These are phyloP conservation scores for Ustilago loliicola DNA, from an alignment of 1,284 basidiomycete genomes.

Conservation along the genomic window DNA sequence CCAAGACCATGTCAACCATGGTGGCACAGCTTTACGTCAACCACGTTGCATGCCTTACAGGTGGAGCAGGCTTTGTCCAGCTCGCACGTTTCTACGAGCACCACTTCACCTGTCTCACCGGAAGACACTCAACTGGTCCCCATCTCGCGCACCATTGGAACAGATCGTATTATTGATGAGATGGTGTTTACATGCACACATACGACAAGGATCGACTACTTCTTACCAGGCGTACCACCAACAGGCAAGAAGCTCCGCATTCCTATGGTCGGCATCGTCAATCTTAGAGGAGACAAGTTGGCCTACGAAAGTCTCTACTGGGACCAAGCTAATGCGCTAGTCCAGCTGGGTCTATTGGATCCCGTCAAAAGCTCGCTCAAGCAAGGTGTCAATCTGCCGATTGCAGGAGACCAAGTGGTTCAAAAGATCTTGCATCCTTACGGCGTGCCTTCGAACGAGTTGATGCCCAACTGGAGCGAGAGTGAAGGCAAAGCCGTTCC, in stretches of 20 bases:
- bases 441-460: slow-evolving; percentile 28
- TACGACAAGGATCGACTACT: slow-evolving; percentile 42
- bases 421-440: slow-evolving; percentile 46
- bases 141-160: slow-evolving; percentile 31
- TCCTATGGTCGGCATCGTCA: slow-evolving; percentile 47
- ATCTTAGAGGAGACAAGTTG: slow-evolving; percentile 43
- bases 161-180: slow-evolving; percentile 44
- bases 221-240: slow-evolving; percentile 35
- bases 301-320: slow-evolving; percentile 46
- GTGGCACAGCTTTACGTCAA: slow-evolving; percentile 41
- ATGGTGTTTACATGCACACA: slow-evolving; percentile 44
- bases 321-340: slow-evolving; percentile 39
- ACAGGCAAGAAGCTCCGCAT: slow-evolving; percentile 29
- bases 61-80: slow-evolving; percentile 29
- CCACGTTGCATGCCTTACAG: slow-evolving; percentile 42
- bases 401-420: slow-evolving; percentile 36
- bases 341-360: slow-evolving; percentile 29
- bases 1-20: slow-evolving; percentile 45
- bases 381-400: slow-evolving; percentile 14
- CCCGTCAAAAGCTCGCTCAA: slow-evolving; percentile 19
- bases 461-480: slow-evolving; percentile 45
- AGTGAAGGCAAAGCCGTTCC: slow-evolving; percentile 28
- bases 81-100: slow-evolving; percentile 39
- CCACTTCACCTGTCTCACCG: slow-evolving; percentile 36
- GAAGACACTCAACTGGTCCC: slow-evolving; percentile 24